Evolutionary conservation across 352 stramenopile genomes (phyloP).

Genomic region (Globisporangium barbulae): DNA sequence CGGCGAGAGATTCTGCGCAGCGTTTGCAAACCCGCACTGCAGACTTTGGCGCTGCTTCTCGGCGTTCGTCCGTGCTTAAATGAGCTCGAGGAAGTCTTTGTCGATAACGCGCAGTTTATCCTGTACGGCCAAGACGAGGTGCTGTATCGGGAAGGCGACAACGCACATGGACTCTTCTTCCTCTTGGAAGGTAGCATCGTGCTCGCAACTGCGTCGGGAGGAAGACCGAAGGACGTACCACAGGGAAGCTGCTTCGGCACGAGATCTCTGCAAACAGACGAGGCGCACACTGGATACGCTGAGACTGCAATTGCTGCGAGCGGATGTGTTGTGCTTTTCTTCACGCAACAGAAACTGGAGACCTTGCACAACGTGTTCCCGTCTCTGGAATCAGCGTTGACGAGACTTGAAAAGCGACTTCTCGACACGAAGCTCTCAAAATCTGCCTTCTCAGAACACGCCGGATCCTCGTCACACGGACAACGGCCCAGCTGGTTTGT

Average conservation of each 20-base stretch:
- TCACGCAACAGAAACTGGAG: slow-evolving; percentile 23
- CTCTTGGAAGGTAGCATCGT: slow-evolving; percentile 23
- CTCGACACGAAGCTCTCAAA: slow-evolving; percentile 31
- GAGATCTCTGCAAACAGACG: slow-evolving; percentile 16
- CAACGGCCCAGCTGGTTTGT: slow-evolving; percentile 4
- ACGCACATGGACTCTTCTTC: slow-evolving; percentile 32
- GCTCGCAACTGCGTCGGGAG: slow-evolving; percentile 16
- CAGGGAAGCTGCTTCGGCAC: slow-evolving; percentile 37
- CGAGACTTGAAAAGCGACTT: slow-evolving; percentile 25
- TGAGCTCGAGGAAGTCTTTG: slow-evolving; percentile 31
- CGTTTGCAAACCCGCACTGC: slow-evolving; percentile 31
- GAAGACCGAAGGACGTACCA: slow-evolving; percentile 18
- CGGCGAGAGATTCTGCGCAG: slow-evolving; percentile 35
- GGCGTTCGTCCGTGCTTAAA: slow-evolving; percentile 22
- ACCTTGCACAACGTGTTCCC: slow-evolving; percentile 28
- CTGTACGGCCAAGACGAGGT: slow-evolving; percentile 40
- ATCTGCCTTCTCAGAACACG: slow-evolving; percentile 10
- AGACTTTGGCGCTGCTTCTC: slow-evolving; percentile 28
- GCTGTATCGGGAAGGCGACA: slow-evolving; percentile 36
- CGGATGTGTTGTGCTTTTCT: slow-evolving; percentile 33
- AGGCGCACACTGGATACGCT: slow-evolving; percentile 23
- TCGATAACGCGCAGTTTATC: slow-evolving; percentile 34
- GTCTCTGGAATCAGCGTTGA: slow-evolving; percentile 18
- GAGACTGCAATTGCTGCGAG: slow-evolving; percentile 31
- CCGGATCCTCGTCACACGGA: neutral